These are phyloP conservation scores for Westerdykella ornata DNA, from an alignment of 2,329 filamentous ascomycete species.

Conservation along the genomic window DNA sequence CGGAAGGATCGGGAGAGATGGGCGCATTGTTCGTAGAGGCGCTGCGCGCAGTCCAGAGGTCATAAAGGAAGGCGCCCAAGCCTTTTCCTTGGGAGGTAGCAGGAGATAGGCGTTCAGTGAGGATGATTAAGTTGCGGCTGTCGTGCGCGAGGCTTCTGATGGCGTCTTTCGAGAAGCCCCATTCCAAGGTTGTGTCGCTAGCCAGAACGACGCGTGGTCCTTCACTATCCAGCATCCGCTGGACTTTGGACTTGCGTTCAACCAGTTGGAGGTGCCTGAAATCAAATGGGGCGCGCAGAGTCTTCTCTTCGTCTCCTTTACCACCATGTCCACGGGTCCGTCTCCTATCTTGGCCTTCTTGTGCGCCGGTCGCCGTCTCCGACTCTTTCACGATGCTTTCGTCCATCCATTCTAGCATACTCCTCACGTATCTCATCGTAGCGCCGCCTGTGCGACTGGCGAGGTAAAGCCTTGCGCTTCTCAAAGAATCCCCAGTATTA, in stretches of 20 bases:
- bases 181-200: constrained; percentile 83
- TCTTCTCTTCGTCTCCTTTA: constrained; percentile 43
- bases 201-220: constrained; percentile 73
- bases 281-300: constrained; percentile 69
- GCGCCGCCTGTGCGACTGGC: constrained; percentile 81
- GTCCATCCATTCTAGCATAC: constrained; percentile 99
- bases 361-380: constrained; percentile 53
- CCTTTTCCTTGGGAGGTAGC: constrained; percentile 29
- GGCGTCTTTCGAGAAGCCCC: constrained; percentile 86
- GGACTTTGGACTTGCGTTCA: constrained; percentile 73
- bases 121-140: constrained; percentile 72
- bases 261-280: constrained; percentile 79
- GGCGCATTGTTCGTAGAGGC: constrained; percentile 25
- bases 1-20: constrained; percentile 59
- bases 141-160: constrained; percentile 69
- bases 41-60: constrained; percentile 38
- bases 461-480: constrained; percentile 60
- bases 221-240: constrained; percentile 54
- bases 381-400: constrained; percentile 90
- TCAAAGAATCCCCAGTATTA: constrained; percentile 27
- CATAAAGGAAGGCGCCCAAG: constrained; percentile 70
- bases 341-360: constrained; percentile 25
- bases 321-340: constrained; percentile 29
- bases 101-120: constrained; percentile 66
- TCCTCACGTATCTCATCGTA: constrained; percentile 83